A percentile compares a stretch with the other conserved stretches of the same genome.
phyloP scores from a whole-genome alignment of 2,329 filamentous ascomycete genomes.

The Ascochyta pisi region DNA sequence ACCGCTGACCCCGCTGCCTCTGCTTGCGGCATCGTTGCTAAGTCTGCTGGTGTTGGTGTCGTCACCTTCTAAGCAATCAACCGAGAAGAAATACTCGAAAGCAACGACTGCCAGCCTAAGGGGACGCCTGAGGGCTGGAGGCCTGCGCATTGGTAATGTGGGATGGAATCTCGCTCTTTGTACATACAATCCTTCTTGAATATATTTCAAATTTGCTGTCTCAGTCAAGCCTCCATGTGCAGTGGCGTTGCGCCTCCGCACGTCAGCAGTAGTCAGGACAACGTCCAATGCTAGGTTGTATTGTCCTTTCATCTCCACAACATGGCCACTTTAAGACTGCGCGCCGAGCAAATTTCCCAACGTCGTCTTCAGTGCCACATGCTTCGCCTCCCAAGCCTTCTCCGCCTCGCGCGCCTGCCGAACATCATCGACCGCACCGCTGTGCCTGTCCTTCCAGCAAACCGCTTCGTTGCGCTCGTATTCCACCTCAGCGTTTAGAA shows the following conservation, averaged over 20 bases:
- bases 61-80: conserved; percentile 33
- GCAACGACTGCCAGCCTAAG: neutral
- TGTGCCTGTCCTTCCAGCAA: too few relatives aligned
- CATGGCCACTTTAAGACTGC: neutral
- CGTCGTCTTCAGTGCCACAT: neutral
- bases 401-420: neutral
- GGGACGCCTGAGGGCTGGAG: neutral
- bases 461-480: too few relatives aligned
- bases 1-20: conserved; percentile 37
- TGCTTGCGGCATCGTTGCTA: conserved; percentile 35
- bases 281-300: too few relatives aligned
- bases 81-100: neutral
- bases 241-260: too few relatives aligned
- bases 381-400: neutral
- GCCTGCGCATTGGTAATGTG: neutral
- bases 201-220: conserved; percentile 18
- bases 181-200: conserved; percentile 30
- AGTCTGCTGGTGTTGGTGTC: conserved; percentile 42
- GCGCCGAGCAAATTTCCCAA: neutral
- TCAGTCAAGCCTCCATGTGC: neutral
- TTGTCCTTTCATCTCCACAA: too few relatives aligned
- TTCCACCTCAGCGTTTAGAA: too few relatives aligned
- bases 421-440: too few relatives aligned
- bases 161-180: conserved; percentile 18
- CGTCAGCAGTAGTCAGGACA: too few relatives aligned